These are phyloP conservation scores for Turnera subulata DNA, from an alignment of 345 rosid genomes.

Conservation along the genomic window DNA sequence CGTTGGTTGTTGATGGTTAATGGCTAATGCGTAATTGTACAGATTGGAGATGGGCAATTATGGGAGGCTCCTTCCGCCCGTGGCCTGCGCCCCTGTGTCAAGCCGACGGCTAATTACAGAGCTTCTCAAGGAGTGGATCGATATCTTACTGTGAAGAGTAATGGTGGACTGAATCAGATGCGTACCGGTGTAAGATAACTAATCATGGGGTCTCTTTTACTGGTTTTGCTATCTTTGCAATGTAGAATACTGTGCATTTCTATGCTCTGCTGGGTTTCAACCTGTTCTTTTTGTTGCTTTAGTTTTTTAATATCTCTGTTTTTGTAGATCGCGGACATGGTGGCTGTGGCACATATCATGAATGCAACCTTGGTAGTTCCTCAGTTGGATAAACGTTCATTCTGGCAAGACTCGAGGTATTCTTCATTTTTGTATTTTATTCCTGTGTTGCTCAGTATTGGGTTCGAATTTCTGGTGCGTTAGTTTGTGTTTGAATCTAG, in stretches of 20 bases:
- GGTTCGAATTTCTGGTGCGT: too few species aligned
- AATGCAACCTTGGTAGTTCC: slow-evolving; percentile 93
- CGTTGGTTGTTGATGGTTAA: background rate
- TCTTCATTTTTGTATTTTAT: slow-evolving; percentile 6
- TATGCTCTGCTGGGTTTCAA: background rate
- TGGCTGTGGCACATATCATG: slow-evolving; percentile 83
- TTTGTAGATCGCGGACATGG: slow-evolving; percentile 83
- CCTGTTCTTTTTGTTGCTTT: background rate
- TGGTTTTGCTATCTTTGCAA: too few species aligned
- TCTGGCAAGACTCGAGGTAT: slow-evolving; percentile 94
- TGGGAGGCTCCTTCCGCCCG: slow-evolving; percentile 63
- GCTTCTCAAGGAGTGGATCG: slow-evolving; percentile 48
- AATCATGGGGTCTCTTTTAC: too few species aligned
- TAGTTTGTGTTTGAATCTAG: too few species aligned
- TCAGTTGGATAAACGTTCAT: slow-evolving; percentile 77
- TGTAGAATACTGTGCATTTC: too few species aligned
- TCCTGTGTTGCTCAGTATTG: too few species aligned
- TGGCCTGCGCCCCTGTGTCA: slow-evolving; percentile 67
- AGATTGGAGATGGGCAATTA: slow-evolving; percentile 43
- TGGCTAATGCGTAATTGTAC: slow-evolving; percentile 11
- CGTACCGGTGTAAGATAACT: slow-evolving; percentile 84
- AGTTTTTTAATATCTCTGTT: slow-evolving; percentile 8
- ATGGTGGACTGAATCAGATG: slow-evolving; percentile 98
- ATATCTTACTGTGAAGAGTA: slow-evolving; percentile 79
- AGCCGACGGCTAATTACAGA: slow-evolving; percentile 54